Percentiles rank a stretch among this genome's conserved stretches.
Conservation (phyloP, 305 asterid genomes). For the Euphrasia arctica region DNA sequence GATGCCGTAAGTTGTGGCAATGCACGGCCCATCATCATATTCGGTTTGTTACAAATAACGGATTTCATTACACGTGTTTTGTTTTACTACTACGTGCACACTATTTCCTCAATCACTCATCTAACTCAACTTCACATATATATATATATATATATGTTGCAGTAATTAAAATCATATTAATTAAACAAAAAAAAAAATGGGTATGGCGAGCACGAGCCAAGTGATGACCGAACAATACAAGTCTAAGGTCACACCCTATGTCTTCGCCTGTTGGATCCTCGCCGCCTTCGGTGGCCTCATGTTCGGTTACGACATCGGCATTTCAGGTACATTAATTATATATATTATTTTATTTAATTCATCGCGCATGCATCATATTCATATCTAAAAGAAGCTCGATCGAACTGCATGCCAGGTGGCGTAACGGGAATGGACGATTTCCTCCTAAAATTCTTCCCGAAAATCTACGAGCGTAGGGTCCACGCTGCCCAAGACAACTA, state of each 20-base stretch:
- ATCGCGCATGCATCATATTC: neutral
- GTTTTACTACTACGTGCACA: too few relatives aligned
- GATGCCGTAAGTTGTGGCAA: neutral
- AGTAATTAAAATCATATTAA: too few relatives aligned
- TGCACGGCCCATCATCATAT: neutral
- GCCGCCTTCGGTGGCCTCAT: constrained; percentile 43
- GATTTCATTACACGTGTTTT: neutral
- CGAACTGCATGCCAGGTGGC: constrained; percentile 35
- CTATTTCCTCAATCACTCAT: too few relatives aligned
- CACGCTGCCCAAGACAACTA: constrained; percentile 47
- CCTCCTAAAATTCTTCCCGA: constrained; percentile 44
- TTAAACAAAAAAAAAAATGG: constrained; percentile 8
- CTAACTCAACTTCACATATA: too few relatives aligned
- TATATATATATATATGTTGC: too few relatives aligned
- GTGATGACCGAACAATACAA: neutral
- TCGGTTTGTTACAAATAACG: neutral
- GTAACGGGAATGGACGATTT: constrained; percentile 61
- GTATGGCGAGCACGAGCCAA: neutral
- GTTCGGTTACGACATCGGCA: constrained; percentile 50
- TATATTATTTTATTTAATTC: neutral
- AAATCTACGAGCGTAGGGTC: constrained; percentile 36
- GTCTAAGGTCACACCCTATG: constrained; percentile 30
- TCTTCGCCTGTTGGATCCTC: constrained; percentile 35
- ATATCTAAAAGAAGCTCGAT: too few relatives aligned
- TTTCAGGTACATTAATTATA: constrained; percentile 38